Evolutionary conservation across 2,329 filamentous ascomycete species (phyloP), one percentile per base, ranked within the genome.

Genomic region (Colletotrichum higginsianum): DNA sequence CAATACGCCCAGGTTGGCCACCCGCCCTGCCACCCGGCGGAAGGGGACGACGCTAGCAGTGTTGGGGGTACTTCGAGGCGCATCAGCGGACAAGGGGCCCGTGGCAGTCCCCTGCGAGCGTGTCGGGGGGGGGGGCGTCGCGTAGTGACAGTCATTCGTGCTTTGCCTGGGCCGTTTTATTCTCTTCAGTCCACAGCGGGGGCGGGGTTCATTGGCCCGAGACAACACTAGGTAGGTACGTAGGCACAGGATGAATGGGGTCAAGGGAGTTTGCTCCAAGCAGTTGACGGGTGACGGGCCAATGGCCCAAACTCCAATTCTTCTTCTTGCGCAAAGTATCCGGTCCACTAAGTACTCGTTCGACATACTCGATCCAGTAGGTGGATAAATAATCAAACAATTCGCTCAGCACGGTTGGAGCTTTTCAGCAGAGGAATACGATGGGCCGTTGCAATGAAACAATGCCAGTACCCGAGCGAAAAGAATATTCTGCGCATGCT

Each of bases 221-320:
- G 42, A 46, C 40, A 58, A 21, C n/a, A 60, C 40, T 4, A 11
- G 38, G 2, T 38, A 8, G 35, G 2, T 35, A 13, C 30, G 52
- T 55, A 21, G 11, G 26, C 2, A 38, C 16, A 38, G 35, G 46
- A n/a, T 26, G 18, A 30, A 60, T 23, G 38, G n/a, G 18, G 35
- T 38, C 9, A 38, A n/a, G n/a, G 12, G 21, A 35, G 46, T 30
- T 40, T 16, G 40, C 52, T 56, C 52, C 52, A 56, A 52, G n/a
- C 42, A 49, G 30, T 44, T 21, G 67, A 12, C 56, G 56, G 56
- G 58, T 16, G 67, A 12, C 56, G 56, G 56, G 58, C 67, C 63
- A 61, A 71, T 67, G 63, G 56, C 63, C 63, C 56, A 67, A 61
- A 67, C 63, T 57, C 56, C 56, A 62, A 71, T 67, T 57, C 42